phyloP scores from a whole-genome alignment of 495 filamentous ascomycete species.

The Talaromyces proteolyticus region DNA sequence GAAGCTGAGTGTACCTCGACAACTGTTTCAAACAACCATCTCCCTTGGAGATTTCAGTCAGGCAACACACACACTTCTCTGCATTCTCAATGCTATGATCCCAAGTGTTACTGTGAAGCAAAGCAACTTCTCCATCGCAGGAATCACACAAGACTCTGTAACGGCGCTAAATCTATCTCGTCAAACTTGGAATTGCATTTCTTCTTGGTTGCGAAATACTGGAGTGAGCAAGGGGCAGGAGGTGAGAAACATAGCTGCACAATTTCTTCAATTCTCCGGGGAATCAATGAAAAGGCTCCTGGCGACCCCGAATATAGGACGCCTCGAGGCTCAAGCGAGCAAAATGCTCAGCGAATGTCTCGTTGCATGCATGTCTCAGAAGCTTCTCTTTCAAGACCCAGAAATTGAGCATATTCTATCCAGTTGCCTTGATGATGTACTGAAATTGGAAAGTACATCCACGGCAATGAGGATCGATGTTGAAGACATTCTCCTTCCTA shows the following conservation, averaged over 20 bases:
- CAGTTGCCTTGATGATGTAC: conserved; percentile 19
- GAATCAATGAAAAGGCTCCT: not conserved
- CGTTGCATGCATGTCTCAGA: conserved; percentile 17
- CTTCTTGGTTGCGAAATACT: conserved; percentile 19
- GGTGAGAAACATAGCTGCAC: conserved; percentile 15
- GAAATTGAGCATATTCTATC: conserved; percentile 21
- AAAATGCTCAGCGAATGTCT: conserved; percentile 24
- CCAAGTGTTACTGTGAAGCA: conserved; percentile 2
- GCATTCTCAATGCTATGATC: conserved; percentile 27
- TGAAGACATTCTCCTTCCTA: not conserved
- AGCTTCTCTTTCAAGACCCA: conserved; percentile 12
- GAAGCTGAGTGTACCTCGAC: conserved; percentile 24
- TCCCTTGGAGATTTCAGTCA: conserved; percentile 19
- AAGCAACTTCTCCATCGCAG: not conserved
- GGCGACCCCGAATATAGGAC: conserved; percentile 8
- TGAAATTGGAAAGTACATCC: not conserved
- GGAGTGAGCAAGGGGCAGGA: conserved; percentile 8
- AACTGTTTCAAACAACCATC: conserved; percentile 18
- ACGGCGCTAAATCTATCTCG: conserved; percentile 31
- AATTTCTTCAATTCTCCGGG: conserved; percentile 14
- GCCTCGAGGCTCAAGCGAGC: conserved; percentile 19
- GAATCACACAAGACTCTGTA: conserved; percentile 20
- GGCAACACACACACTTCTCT: conserved; percentile 16
- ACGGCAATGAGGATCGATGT: not conserved
- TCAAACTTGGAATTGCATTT: conserved; percentile 25